Conservation (phyloP, 176 grass and related monocot species). For the Oryza longistaminata region DNA sequence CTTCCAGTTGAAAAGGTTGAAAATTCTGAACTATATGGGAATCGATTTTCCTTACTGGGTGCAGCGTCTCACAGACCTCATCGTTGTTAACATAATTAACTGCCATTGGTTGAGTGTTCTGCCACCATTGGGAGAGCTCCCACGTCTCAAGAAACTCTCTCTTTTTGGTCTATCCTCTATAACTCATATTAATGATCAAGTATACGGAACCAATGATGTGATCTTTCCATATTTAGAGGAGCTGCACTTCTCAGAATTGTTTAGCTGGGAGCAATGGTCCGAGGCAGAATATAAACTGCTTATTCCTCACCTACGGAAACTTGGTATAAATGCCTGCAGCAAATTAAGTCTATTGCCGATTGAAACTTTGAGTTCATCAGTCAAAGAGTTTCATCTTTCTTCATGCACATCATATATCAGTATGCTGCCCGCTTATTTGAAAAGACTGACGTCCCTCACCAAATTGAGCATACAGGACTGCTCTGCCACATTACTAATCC, state of each 20-base stretch:
- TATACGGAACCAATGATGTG: conserved; percentile 13
- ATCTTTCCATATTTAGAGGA: conserved; percentile 37
- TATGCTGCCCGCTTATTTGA: neutral
- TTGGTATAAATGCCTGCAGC: neutral
- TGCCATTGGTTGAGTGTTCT: neutral
- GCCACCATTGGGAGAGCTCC: conserved; percentile 34
- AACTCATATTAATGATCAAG: neutral
- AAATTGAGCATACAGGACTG: neutral
- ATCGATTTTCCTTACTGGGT: conserved; percentile 14
- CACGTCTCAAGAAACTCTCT: conserved; percentile 17
- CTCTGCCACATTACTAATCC: neutral
- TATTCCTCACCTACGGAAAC: neutral
- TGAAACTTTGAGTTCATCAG: conserved; percentile 18
- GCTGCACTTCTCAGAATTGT: neutral
- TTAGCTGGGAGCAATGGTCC: conserved; percentile 7
- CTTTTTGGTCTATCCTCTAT: neutral
- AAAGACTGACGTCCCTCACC: neutral
- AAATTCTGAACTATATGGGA: conserved; percentile 13
- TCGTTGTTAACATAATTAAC: neutral
- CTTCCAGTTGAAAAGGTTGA: conserved; percentile 9
- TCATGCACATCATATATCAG: neutral
- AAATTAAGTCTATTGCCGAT: neutral
- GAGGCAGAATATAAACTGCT: conserved; percentile 2
- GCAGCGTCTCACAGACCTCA: neutral
- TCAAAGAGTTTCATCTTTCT: conserved; percentile 3